phyloP scores from a whole-genome alignment of 805 yeast species.

The Pichia thaimueangensis region DNA sequence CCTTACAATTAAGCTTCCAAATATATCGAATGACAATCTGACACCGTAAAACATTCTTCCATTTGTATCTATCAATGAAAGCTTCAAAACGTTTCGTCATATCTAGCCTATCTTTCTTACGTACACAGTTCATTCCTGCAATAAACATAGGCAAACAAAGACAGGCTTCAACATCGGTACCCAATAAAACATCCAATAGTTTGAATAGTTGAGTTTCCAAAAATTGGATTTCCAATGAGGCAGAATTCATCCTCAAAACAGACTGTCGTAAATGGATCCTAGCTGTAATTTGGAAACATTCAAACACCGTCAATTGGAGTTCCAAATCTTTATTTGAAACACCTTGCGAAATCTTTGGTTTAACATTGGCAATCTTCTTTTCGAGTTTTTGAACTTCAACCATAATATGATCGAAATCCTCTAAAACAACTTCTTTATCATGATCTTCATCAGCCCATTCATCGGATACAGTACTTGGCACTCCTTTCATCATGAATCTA shows the following conservation, averaged over 20 bases:
- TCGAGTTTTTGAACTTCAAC: slow-evolving; percentile 38
- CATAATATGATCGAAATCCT: slow-evolving; percentile 33
- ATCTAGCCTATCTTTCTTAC: slow-evolving; percentile 41
- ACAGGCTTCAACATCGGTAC: slow-evolving; percentile 62
- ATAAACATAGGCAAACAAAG: slow-evolving; percentile 73
- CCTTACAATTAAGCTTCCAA: slow-evolving; percentile 44
- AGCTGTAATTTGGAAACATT: slow-evolving; percentile 63
- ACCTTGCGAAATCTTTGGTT: slow-evolving; percentile 46
- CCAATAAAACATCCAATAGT: slow-evolving; percentile 56
- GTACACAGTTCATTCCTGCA: slow-evolving; percentile 63
- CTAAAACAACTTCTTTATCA: slow-evolving; percentile 24
- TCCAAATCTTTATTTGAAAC: slow-evolving; percentile 45
- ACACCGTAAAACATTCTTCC: slow-evolving; percentile 51
- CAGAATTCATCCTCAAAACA: slow-evolving; percentile 51
- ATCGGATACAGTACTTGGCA: slow-evolving; percentile 8
- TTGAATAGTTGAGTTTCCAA: slow-evolving; percentile 47
- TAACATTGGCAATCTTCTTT: slow-evolving; percentile 39
- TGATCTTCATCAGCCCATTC: slow-evolving; percentile 16
- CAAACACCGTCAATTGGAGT: slow-evolving; percentile 63
- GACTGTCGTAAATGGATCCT: slow-evolving; percentile 63
- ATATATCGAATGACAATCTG: slow-evolving; percentile 39
- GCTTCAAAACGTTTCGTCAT: slow-evolving; percentile 49
- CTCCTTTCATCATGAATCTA: not conserved
- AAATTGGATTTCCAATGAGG: slow-evolving; percentile 57
- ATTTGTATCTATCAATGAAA: slow-evolving; percentile 57